phyloP scores from a whole-genome alignment of 1,284 basidiomycete species.

The Cystobasidiaceae sp. region DNA sequence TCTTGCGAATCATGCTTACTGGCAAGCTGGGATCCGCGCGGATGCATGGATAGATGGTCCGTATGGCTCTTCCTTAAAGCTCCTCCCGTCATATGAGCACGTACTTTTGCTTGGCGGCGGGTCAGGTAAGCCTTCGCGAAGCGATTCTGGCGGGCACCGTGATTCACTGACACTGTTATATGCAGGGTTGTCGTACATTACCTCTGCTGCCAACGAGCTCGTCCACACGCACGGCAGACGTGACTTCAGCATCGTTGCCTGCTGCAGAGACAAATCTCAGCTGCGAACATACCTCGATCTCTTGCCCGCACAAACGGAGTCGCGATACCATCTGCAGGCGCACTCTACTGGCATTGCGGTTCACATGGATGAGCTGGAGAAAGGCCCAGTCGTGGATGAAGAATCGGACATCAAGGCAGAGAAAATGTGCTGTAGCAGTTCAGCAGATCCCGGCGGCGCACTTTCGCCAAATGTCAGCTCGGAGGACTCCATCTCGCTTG shows the following conservation, averaged over 20 bases:
- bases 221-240: neutral
- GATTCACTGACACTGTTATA: neutral
- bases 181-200: neutral
- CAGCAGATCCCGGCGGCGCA: neutral
- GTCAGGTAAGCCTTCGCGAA: neutral
- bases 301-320: neutral
- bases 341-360: neutral
- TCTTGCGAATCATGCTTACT: slow-evolving; percentile 5
- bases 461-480: too few relatives aligned
- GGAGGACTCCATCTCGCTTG: too few relatives aligned
- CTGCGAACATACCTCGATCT: slow-evolving; percentile 20
- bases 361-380: too few relatives aligned
- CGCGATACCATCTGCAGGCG: neutral
- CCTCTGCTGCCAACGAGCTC: neutral
- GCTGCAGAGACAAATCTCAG: slow-evolving; percentile 2
- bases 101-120: slow-evolving; percentile 13
- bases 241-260: slow-evolving; percentile 1
- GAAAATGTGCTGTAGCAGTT: neutral
- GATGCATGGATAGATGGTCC: slow-evolving; percentile 23
- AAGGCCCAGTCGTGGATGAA: too few relatives aligned
- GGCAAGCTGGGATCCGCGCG: neutral
- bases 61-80: slow-evolving; percentile 3
- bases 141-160: neutral
- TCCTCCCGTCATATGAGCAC: neutral
- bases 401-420: too few relatives aligned